These are phyloP conservation scores for Gossypium bickii DNA, from an alignment of 345 rosid species.

Conservation along the genomic window DNA sequence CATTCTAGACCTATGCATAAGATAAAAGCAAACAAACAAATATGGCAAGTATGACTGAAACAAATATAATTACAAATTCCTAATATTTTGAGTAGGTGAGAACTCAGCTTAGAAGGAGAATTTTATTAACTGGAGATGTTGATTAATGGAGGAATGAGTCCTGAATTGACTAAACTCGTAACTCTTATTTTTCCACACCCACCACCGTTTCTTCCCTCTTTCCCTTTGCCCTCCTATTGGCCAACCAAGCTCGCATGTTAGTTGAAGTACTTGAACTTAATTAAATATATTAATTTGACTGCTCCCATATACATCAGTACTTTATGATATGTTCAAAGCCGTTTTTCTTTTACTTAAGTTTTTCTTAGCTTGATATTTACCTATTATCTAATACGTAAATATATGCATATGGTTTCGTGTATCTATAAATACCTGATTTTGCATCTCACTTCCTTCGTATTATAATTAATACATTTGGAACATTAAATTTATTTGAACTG, in stretches of 20 bases:
- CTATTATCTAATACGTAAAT: not conserved
- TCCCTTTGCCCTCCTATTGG: not conserved
- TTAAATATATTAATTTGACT: not conserved
- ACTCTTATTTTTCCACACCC: not conserved
- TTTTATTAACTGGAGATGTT: too few species aligned
- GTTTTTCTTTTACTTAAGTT: too few species aligned
- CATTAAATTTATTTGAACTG: not conserved
- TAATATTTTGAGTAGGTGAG: too few species aligned
- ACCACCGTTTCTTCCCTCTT: not conserved
- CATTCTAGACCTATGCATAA: too few species aligned
- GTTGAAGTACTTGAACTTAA: not conserved
- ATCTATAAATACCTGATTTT: not conserved
- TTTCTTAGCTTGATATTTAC: not conserved
- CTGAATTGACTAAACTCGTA: not conserved
- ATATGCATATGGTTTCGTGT: not conserved
- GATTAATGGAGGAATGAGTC: not conserved
- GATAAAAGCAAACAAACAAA: too few species aligned
- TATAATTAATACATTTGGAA: not conserved
- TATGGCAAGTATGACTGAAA: too few species aligned
- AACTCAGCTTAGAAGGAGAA: too few species aligned
- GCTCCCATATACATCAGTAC: not conserved
- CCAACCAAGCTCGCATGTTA: not conserved
- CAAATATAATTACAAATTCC: too few species aligned
- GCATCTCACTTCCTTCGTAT: not conserved
- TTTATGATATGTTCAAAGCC: not conserved